Evolutionary conservation across 148 eudicot genomes (phyloP).

Genomic region (Vaccinium vitisidaea): DNA sequence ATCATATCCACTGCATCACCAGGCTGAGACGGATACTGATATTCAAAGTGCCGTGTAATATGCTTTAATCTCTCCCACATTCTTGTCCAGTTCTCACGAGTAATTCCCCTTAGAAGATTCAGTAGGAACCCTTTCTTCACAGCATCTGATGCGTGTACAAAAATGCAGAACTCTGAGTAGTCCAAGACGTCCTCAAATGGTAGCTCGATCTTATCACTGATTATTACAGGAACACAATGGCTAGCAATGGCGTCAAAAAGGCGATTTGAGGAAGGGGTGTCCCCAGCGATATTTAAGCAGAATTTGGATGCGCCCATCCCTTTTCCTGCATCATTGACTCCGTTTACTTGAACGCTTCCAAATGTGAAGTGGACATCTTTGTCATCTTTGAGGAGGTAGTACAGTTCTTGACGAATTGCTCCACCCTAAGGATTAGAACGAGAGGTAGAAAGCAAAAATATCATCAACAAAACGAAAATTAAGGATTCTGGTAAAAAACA

Average conservation of each 20-base stretch:
- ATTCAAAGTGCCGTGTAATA: slow-evolving; percentile 67
- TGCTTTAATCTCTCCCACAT: slow-evolving; percentile 86
- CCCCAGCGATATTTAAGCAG: slow-evolving; percentile 92
- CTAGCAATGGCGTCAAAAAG: slow-evolving; percentile 90
- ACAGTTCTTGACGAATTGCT: slow-evolving; percentile 80
- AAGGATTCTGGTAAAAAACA: background rate
- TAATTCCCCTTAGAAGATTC: slow-evolving; percentile 61
- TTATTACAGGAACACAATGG: slow-evolving; percentile 91
- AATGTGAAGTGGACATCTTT: slow-evolving; percentile 85
- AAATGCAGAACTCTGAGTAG: slow-evolving; percentile 71
- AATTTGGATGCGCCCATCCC: slow-evolving; percentile 89
- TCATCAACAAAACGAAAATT: background rate
- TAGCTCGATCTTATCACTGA: slow-evolving; percentile 87
- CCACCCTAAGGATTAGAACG: slow-evolving; percentile 57
- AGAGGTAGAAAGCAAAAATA: background rate
- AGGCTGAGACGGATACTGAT: slow-evolving; percentile 67
- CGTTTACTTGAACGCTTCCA: slow-evolving; percentile 63
- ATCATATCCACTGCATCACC: slow-evolving; percentile 92
- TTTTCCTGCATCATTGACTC: slow-evolving; percentile 62
- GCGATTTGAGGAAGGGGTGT: slow-evolving; percentile 94
- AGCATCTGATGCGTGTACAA: slow-evolving; percentile 70
- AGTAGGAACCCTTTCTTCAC: slow-evolving; percentile 61
- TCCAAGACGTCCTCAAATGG: slow-evolving; percentile 82
- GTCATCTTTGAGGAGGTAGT: slow-evolving; percentile 82
- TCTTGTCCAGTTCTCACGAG: slow-evolving; percentile 66